Conservation (phyloP, 768 basidiomycete species). For the Panaeolus papilionaceus region DNA sequence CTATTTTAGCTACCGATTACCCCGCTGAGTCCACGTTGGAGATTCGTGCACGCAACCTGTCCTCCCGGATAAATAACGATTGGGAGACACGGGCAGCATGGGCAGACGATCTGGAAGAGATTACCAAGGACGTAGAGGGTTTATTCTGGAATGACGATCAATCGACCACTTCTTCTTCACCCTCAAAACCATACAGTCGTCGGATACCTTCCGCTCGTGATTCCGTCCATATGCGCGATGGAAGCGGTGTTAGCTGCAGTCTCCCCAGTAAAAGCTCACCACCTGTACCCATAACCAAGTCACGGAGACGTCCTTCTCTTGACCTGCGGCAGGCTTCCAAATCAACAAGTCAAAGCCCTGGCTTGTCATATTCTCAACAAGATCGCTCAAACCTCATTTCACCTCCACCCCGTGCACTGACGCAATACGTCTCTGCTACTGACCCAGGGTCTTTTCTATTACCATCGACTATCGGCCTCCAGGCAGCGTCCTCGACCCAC, state of each 20-base stretch:
- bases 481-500: slow-evolving; percentile 42
- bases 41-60: slow-evolving; percentile 57
- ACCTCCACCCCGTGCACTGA: slow-evolving; percentile 76
- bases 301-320: slow-evolving; percentile 55
- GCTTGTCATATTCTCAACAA: slow-evolving; percentile 58
- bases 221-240: slow-evolving; percentile 17
- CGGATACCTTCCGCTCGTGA: slow-evolving; percentile 8
- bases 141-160: slow-evolving; percentile 48
- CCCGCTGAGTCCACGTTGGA: slow-evolving; percentile 52
- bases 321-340: slow-evolving; percentile 37
- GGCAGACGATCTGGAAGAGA: slow-evolving; percentile 73
- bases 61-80: slow-evolving; percentile 54
- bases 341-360: slow-evolving; percentile 34
- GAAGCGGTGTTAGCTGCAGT: slow-evolving; percentile 31
- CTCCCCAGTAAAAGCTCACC: slow-evolving; percentile 28
- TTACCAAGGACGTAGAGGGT: slow-evolving; percentile 65
- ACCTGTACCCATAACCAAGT: slow-evolving; percentile 28
- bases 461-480: slow-evolving; percentile 76
- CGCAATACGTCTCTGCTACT: slow-evolving; percentile 69
- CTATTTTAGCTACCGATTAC: slow-evolving; percentile 54
- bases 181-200: slow-evolving; percentile 4
- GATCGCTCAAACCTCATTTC: slow-evolving; percentile 62
- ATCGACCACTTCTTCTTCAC: slow-evolving; percentile 8
- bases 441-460: slow-evolving; percentile 59
- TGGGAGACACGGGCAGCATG: slow-evolving; percentile 57